Evolutionary conservation across 2,329 filamentous ascomycete genomes (phyloP), one percentile per base, ranked within the genome.

Genomic region (Ascochyta koolunga): DNA sequence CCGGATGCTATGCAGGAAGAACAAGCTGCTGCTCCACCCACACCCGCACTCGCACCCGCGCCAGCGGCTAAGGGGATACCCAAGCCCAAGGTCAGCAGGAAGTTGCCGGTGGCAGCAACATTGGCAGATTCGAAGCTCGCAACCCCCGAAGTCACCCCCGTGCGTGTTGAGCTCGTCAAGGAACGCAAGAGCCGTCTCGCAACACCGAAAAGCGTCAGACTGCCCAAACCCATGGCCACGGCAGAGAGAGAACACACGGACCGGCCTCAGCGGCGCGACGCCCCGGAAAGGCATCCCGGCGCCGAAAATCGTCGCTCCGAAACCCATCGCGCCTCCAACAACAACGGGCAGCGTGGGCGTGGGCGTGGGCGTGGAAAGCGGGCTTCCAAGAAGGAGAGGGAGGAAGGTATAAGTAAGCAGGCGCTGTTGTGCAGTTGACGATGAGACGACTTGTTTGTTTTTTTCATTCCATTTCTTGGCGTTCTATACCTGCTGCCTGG

Each of bases 101-200:
- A 65, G 22, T 25, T 56, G 3, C 69, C 65, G 54, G 70, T 68
- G 24, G 60, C 67, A 43, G 42, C 65, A 0, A 49, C 56, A 8
- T 33, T 41, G 18, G 45, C 56, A 42, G 40, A 60, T n/a, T 42
- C 50, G 2, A 66, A 64, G 39, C 62, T 68, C 0, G 61, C 65
- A 0, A 46, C 56, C 2, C 61, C 66, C 0, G 68, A 69, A 5
- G 38, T 66, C 4, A 46, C 61, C 11, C 65, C 69, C 8, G 61
- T 69, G 2, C 64, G 65, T 9, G 38, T 69, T 9, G 63, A 66
- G 10, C 45, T 55, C 4, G 19, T 54, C 1, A 64, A 66, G 21
- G 66, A 70, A 38, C 51, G 67, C 11, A 74, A 72, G 33, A 69
- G 64, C 39, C 63, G 71, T 8, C 65, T 76, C 6, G 70, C 71